Evolutionary conservation across 1,284 basidiomycete species (phyloP), one percentile per base, ranked within the genome.

Genomic region (Trichosporon asahii): DNA sequence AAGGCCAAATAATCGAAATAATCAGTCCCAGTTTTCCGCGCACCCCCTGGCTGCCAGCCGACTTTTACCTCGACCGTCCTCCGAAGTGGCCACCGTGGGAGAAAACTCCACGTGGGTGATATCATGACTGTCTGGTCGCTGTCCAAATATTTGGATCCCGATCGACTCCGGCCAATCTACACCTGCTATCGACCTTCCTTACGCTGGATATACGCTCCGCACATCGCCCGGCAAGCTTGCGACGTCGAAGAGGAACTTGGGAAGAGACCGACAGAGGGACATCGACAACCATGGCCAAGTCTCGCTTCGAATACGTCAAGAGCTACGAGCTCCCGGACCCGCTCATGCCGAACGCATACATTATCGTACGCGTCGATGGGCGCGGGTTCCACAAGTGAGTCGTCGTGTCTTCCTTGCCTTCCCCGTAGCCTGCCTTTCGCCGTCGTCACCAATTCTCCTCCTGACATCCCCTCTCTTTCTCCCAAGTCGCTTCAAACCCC

Each of bases 321-420:
- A 88, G 88, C 65, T 98, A 92, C 79, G 96, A 99, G 84, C 88
- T 94, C 0, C 90, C 93, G 1, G 96, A 99, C 82, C 86, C 88
- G 0, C 86, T 97, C 8, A 85, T 98, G 2, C 95, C 93, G 0
- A 90, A 88, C 14, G 93, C 92, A 8, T 96, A 90, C 83, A 88
- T 97, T 75, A 86, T 98, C 44, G 88, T 95, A 67, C 89, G 96
- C 3, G 85, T 99, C 60, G 96, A 99, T 79, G 96, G 96, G 0
- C 93, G 94, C 76, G 90, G 92, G 0, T 99, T 99, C 80, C 95
- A 98, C 85, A 90, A 91, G 92, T 95, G 73, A 72, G 88, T 75
- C 29, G 27, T 9, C 15, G n/a, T n/a, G 31, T 14, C 29, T 55
- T 25, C 29, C 14, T 65, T 15, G 35, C 66, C 7, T 25, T n/a